These are phyloP conservation scores for Artemisia annua DNA, from an alignment of 129 eudicot species.

Conservation along the genomic window DNA sequence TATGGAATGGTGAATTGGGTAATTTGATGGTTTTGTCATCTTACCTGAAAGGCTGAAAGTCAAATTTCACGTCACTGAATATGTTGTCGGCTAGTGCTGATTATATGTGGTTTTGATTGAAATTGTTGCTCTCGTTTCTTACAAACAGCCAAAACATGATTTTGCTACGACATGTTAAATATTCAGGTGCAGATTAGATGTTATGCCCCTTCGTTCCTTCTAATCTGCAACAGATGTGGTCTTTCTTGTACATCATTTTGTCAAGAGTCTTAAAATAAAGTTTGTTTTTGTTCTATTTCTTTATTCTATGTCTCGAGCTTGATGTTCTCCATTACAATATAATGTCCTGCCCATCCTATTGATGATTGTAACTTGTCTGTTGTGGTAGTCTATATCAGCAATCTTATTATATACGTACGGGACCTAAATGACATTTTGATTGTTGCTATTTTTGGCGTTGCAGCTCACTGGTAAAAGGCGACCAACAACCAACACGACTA, in stretches of 20 bases:
- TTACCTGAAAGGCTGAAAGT: background rate
- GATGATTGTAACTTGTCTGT: background rate
- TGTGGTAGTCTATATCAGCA: no score
- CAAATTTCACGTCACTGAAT: background rate
- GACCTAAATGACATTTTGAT: background rate
- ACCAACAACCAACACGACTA: slow-evolving; percentile 26
- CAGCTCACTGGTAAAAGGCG: slow-evolving; percentile 54
- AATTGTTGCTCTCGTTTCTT: background rate
- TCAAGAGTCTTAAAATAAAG: no score
- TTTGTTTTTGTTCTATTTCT: no score
- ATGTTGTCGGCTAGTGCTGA: background rate
- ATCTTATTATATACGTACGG: no score
- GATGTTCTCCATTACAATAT: no score
- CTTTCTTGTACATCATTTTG: background rate
- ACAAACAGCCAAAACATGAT: background rate
- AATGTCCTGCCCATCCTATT: background rate
- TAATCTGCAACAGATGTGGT: background rate
- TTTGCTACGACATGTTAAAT: background rate
- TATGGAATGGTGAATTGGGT: background rate
- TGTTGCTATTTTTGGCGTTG: slow-evolving; percentile 19
- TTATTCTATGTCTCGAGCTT: no score
- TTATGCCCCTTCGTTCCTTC: no score
- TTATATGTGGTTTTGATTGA: background rate
- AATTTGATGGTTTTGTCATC: background rate
- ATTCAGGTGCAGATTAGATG: background rate